Percentiles rank a stretch among this genome's conserved stretches.
phyloP scores from a whole-genome alignment of 306 rosid genomes.

The Citrullus colocynthis region DNA sequence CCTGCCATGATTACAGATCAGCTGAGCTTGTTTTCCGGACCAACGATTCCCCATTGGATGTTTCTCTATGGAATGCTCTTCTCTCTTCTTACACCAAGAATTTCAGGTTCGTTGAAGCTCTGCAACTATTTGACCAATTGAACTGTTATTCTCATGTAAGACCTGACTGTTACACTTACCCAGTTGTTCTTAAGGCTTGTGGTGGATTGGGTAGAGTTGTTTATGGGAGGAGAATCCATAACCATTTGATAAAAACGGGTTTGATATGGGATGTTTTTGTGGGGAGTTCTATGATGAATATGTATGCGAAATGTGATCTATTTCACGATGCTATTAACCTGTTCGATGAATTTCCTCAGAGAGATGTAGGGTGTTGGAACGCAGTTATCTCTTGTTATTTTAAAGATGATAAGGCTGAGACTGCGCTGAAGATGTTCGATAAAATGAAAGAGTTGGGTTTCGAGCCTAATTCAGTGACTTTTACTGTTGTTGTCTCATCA shows the following conservation, averaged over 20 bases:
- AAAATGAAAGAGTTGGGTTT: slow-evolving; percentile 48
- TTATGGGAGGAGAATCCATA: slow-evolving; percentile 39
- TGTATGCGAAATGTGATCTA: slow-evolving; percentile 56
- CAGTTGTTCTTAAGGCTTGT: slow-evolving; percentile 66
- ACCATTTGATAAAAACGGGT: slow-evolving; percentile 47
- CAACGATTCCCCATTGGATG: slow-evolving; percentile 26
- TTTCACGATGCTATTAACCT: slow-evolving; percentile 30
- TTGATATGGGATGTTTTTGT: slow-evolving; percentile 39
- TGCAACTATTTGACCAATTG: slow-evolving; percentile 36
- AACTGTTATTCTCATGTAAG: slow-evolving; percentile 19
- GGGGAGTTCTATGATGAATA: slow-evolving; percentile 44
- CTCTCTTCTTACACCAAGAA: slow-evolving; percentile 57
- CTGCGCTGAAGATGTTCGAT: slow-evolving; percentile 38
- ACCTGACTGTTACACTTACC: slow-evolving; percentile 57
- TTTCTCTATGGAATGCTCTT: slow-evolving; percentile 64
- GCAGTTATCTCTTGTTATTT: slow-evolving; percentile 58
- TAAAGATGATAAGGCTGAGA: slow-evolving; percentile 41
- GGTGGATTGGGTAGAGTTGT: slow-evolving; percentile 34
- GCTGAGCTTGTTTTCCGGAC: slow-evolving; percentile 43
- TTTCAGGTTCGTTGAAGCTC: slow-evolving; percentile 46
- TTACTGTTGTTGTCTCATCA: slow-evolving; percentile 39
- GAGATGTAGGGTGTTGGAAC: slow-evolving; percentile 83
- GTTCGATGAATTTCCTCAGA: slow-evolving; percentile 63
- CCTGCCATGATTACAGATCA: slow-evolving; percentile 25
- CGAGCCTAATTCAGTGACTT: slow-evolving; percentile 44